Evolutionary conservation across 768 basidiomycete genomes (phyloP).

Genomic region (Cubamyces lactineus): DNA sequence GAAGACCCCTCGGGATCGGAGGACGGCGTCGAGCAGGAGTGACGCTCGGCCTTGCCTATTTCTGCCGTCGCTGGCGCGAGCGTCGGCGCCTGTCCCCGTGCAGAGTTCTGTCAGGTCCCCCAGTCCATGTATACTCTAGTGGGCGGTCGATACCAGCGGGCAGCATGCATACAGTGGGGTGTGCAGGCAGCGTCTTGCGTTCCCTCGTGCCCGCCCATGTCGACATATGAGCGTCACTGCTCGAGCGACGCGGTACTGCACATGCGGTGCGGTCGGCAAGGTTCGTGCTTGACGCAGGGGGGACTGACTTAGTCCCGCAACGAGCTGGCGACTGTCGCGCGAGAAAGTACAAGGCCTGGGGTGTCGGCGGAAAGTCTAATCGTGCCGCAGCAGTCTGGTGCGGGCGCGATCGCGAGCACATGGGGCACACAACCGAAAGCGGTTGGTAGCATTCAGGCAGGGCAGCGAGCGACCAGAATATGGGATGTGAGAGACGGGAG

Average conservation of each 20-base stretch:
- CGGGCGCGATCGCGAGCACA: background rate
- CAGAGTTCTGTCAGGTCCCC: constrained; percentile 4
- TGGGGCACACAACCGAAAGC: background rate
- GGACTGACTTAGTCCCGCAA: too few species aligned
- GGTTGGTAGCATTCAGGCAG: too few species aligned
- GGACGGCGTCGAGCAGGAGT: background rate
- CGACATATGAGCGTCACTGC: too few species aligned
- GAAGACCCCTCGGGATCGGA: background rate
- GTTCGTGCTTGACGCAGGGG: background rate
- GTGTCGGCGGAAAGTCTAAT: constrained; percentile 6
- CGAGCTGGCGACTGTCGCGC: background rate
- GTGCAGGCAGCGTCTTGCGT: too few species aligned
- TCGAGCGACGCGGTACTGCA: background rate
- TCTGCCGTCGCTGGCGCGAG: background rate
- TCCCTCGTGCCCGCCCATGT: too few species aligned
- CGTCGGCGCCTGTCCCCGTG: background rate
- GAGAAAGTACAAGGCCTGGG: background rate
- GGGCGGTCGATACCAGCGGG: background rate
- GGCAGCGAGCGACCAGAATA: too few species aligned
- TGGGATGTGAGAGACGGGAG: too few species aligned
- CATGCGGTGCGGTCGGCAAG: background rate
- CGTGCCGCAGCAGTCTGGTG: constrained; percentile 4
- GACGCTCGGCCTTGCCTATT: background rate
- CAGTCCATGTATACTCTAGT: background rate
- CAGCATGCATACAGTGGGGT: background rate